Evolutionary conservation across 2,329 filamentous ascomycete species (phyloP).

Genomic region (Penicillium sp.): DNA sequence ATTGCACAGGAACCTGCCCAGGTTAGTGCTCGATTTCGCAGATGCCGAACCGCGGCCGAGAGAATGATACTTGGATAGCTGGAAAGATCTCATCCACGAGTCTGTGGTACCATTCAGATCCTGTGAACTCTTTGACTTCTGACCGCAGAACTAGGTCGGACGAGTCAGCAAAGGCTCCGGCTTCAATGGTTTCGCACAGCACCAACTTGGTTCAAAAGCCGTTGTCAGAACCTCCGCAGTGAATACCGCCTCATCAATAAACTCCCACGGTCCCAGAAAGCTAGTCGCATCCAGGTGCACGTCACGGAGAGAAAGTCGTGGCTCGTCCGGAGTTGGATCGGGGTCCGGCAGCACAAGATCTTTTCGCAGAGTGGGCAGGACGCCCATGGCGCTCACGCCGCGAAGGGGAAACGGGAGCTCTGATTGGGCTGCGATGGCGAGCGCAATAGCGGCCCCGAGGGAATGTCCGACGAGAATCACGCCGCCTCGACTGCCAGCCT

Average conservation of each 20-base stretch:
- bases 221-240: not conserved
- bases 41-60: no score
- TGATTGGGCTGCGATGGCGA: constrained; percentile 21
- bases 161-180: not conserved
- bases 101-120: constrained; percentile 1
- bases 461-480: constrained; percentile 16
- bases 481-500: constrained; percentile 3
- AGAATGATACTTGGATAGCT: not conserved
- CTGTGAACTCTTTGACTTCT: constrained; percentile 4
- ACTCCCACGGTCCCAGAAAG: constrained; percentile 8
- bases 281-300: not conserved
- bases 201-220: constrained; percentile 5
- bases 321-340: constrained; percentile 1
- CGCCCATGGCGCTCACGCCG: constrained; percentile 6
- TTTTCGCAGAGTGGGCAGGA: constrained; percentile 2
- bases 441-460: constrained; percentile 12
- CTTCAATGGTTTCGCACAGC: no score
- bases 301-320: not conserved
- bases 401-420: constrained; percentile 5
- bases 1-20: constrained; percentile 4
- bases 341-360: not conserved
- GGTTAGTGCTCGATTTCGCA: no score
- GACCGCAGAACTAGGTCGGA: not conserved
- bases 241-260: constrained; percentile 1
- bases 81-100: constrained; percentile 8